These are phyloP conservation scores for Cytidiella melzeri DNA, from an alignment of 768 basidiomycete genomes.

Conservation along the genomic window DNA sequence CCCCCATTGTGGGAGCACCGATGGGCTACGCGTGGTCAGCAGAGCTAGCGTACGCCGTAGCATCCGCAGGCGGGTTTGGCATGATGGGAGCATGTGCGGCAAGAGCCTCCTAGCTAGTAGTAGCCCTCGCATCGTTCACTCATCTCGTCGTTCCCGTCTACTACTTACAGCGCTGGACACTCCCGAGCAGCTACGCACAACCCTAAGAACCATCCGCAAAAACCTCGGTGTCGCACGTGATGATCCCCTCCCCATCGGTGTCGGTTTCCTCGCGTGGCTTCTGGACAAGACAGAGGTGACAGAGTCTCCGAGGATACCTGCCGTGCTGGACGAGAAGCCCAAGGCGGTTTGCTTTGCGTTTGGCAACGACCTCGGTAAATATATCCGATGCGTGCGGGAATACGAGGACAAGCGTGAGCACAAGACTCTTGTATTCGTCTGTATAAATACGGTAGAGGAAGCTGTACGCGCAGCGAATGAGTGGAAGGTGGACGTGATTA, in stretches of 20 bases:
- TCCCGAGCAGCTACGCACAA: slow-evolving; percentile 36
- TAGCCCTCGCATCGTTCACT: background rate
- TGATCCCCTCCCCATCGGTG: slow-evolving; percentile 47
- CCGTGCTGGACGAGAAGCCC: slow-evolving; percentile 47
- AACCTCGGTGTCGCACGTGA: slow-evolving; percentile 22
- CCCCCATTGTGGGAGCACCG: slow-evolving; percentile 53
- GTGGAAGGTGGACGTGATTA: slow-evolving; percentile 65
- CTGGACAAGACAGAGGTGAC: slow-evolving; percentile 42
- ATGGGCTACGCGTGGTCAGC: slow-evolving; percentile 73
- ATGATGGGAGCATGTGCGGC: slow-evolving; percentile 53
- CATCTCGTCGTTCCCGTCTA: background rate
- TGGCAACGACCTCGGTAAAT: slow-evolving; percentile 47
- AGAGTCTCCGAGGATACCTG: slow-evolving; percentile 36
- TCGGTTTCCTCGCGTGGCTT: slow-evolving; percentile 65
- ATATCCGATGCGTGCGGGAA: slow-evolving; percentile 53
- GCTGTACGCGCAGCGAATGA: slow-evolving; percentile 48
- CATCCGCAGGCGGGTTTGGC: slow-evolving; percentile 65
- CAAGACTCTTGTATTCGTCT: slow-evolving; percentile 53
- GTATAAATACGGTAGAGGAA: slow-evolving; percentile 49
- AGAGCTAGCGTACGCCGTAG: slow-evolving; percentile 36
- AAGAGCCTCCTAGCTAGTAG: background rate
- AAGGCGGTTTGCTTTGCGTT: slow-evolving; percentile 69
- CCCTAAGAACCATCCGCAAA: slow-evolving; percentile 47
- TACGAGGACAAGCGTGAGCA: slow-evolving; percentile 38
- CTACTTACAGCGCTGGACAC: slow-evolving; percentile 40